A percentile compares a stretch with the other conserved stretches of the same genome.
Conservation (phyloP, 169 alveolate species). For the Theileria orientalis region DNA sequence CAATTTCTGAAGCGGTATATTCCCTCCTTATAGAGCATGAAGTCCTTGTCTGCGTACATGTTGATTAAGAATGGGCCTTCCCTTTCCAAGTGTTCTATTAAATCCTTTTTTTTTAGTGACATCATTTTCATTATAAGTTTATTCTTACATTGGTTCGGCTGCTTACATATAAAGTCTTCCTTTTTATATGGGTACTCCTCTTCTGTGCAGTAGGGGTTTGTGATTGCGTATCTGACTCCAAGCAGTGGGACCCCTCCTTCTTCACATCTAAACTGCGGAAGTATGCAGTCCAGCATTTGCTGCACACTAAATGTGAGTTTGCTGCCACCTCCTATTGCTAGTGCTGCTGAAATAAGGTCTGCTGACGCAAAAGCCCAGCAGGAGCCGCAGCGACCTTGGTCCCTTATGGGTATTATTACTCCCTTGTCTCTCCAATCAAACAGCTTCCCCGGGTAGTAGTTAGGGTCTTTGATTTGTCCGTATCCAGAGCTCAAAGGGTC, state of each 20-base stretch:
- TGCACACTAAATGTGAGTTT: conserved; percentile 74
- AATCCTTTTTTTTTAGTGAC: conserved; percentile 2
- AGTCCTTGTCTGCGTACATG: conserved; percentile 79
- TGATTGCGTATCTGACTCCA: conserved; percentile 65
- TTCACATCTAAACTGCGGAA: conserved; percentile 64
- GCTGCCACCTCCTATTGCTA: conserved; percentile 46
- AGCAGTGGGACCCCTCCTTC: conserved; percentile 82
- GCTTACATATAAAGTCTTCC: conserved; percentile 31
- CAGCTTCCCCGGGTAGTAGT: background rate
- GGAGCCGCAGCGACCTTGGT: conserved; percentile 81
- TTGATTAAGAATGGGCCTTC: conserved; percentile 83
- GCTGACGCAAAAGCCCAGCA: conserved; percentile 86
- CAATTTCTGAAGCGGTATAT: conserved; percentile 64
- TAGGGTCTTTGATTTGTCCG: background rate
- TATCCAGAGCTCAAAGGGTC: background rate
- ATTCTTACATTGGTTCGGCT: conserved; percentile 22
- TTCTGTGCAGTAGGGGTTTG: conserved; percentile 65
- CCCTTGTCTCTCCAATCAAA: conserved; percentile 68
- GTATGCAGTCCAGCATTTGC: conserved; percentile 82
- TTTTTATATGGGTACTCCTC: conserved; percentile 71
- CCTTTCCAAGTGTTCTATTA: conserved; percentile 59
- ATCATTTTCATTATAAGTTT: conserved; percentile 4
- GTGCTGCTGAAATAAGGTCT: conserved; percentile 75
- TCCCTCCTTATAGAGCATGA: conserved; percentile 77
- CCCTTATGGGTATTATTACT: conserved; percentile 68